Percentiles rank a stretch among this genome's conserved stretches.
phyloP scores from a whole-genome alignment of 2,329 filamentous ascomycete species.

The Beauveria pseudobassiana region DNA sequence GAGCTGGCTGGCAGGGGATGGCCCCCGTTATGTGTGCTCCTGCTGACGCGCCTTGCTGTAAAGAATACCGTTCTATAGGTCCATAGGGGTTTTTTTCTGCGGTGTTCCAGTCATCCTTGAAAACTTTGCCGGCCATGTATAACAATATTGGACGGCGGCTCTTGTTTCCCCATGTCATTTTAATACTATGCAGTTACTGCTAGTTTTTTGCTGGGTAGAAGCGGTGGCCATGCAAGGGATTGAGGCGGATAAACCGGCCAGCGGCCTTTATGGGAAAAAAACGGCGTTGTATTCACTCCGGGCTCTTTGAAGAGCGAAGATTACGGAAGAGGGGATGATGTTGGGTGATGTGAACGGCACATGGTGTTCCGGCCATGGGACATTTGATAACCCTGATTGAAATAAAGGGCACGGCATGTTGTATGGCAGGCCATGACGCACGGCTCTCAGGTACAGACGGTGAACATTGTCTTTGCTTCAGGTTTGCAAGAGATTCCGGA shows the following conservation, averaged over 20 bases:
- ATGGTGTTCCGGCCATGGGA: not conserved
- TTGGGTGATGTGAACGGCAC: not conserved
- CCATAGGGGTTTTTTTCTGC: not conserved
- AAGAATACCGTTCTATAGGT: not conserved
- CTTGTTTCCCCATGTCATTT: not conserved
- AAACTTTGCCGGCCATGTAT: not conserved
- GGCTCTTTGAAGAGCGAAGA: not conserved
- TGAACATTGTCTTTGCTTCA: not conserved
- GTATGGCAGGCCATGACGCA: not conserved
- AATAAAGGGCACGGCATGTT: not conserved
- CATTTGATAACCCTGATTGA: not conserved
- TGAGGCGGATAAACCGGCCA: too few relatives aligned
- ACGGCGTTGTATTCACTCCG: too few relatives aligned
- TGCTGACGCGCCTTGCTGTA: not conserved
- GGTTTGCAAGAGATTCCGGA: not conserved
- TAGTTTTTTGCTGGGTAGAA: not conserved
- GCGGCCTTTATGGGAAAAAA: too few relatives aligned
- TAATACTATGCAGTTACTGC: not conserved
- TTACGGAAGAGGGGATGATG: not conserved
- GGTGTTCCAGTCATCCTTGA: not conserved
- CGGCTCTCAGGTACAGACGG: not conserved
- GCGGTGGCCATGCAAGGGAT: constrained; percentile 8
- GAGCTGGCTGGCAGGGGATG: not conserved
- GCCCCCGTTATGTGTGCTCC: not conserved
- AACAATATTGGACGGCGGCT: not conserved